Percentiles rank a stretch among this genome's conserved stretches.
Evolutionary conservation across 345 rosid genomes (phyloP).

Genomic region (Gynandropsis gynandra): DNA sequence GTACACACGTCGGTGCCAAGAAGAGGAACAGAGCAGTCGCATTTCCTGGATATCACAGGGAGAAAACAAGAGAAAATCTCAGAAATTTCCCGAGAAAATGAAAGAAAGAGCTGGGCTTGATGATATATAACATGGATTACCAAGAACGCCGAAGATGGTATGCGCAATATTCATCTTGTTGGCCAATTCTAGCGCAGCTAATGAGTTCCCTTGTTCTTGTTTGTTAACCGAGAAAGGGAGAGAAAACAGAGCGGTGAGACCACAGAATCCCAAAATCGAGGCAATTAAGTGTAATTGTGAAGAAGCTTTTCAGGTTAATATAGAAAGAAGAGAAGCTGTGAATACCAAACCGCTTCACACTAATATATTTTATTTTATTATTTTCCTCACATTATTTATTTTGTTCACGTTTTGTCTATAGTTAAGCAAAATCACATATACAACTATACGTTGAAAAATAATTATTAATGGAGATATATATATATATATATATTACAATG

Average conservation of each 20-base stretch:
- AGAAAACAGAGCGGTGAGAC: slow-evolving; percentile 6
- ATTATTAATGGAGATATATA: too few species aligned
- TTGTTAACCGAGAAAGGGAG: slow-evolving; percentile 10
- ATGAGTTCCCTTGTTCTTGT: slow-evolving; percentile 7
- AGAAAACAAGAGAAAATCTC: background rate
- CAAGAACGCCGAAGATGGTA: slow-evolving; percentile 83
- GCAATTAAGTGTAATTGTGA: background rate
- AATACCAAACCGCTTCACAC: too few species aligned
- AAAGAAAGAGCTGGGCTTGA: slow-evolving; percentile 6
- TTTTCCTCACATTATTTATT: too few species aligned
- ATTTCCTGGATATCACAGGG: slow-evolving; percentile 53
- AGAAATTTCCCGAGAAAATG: slow-evolving; percentile 15
- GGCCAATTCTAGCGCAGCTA: background rate
- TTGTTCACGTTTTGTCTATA: too few species aligned
- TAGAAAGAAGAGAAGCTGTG: too few species aligned
- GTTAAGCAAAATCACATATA: too few species aligned
- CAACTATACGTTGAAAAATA: too few species aligned
- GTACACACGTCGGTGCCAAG: slow-evolving; percentile 74
- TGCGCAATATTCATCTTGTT: slow-evolving; percentile 50
- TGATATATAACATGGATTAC: slow-evolving; percentile 38
- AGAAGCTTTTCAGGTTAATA: too few species aligned
- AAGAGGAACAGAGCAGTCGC: slow-evolving; percentile 93
- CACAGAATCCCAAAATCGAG: background rate
- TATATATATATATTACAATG: too few species aligned
- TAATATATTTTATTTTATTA: too few species aligned